Percentiles rank a stretch among this genome's conserved stretches.
Evolutionary conservation across 2,329 filamentous ascomycete species (phyloP).

Genomic region (Ceratocystis albifundus): DNA sequence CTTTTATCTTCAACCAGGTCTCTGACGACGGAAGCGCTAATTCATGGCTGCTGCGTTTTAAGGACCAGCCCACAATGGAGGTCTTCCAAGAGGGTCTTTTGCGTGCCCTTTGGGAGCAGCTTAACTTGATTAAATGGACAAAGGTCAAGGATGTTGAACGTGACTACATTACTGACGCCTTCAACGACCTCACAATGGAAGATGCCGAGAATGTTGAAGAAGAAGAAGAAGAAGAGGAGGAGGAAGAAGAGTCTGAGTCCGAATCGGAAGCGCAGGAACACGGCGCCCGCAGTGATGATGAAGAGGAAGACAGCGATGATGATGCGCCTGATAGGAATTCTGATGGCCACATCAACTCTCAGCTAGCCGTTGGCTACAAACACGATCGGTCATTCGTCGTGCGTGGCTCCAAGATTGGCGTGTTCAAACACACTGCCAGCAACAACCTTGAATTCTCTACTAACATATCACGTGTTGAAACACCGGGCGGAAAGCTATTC

Average conservation of each 20-base stretch:
- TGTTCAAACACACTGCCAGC: constrained; percentile 91
- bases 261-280: constrained; percentile 38
- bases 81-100: constrained; percentile 88
- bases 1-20: constrained; percentile 98
- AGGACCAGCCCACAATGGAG: constrained; percentile 67
- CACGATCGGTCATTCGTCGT: constrained; percentile 96
- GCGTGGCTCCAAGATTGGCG: constrained; percentile 92
- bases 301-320: constrained; percentile 57
- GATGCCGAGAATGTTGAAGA: constrained; percentile 45
- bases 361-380: constrained; percentile 91
- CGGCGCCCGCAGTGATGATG: constrained; percentile 60
- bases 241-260: constrained; percentile 44
- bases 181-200: constrained; percentile 88
- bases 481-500: constrained; percentile 75
- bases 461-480: constrained; percentile 91
- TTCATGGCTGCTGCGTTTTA: constrained; percentile 91
- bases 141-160: constrained; percentile 87
- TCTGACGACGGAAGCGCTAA: constrained; percentile 76
- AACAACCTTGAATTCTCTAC: constrained; percentile 93
- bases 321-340: constrained; percentile 55
- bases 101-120: constrained; percentile 90
- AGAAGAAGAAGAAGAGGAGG: constrained; percentile 38
- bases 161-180: constrained; percentile 90
- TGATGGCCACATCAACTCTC: constrained; percentile 80
- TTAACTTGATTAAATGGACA: constrained; percentile 87